Base-by-base conservation (phyloP, 805 yeast genomes). In the Saturnispora zaruensis region DNA sequence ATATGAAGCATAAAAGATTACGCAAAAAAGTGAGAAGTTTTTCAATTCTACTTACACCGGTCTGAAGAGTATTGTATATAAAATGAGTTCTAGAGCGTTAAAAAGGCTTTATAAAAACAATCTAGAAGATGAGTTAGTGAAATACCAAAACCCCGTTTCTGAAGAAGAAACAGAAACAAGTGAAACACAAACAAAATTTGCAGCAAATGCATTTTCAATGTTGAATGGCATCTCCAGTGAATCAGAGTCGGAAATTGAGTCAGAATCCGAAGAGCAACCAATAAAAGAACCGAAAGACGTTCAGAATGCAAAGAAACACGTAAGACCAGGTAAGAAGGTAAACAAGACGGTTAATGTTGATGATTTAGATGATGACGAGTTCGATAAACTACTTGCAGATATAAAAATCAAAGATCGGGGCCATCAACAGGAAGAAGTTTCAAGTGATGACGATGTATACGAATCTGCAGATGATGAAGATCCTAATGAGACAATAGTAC, bases 381-480 rank as follows among this genome's bases (percentile, higher is more conserved):
- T 84, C 24, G 87, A 82, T 61, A 67, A 66, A 52, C 67, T 81
- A 4, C 61, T 84, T 4, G 73, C 68, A 18, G 77, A 79, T 46
- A 66, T 67, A 5, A 45, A 51, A 37, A 38, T 55, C 7, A 51
- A 49, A 52, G 64, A 54, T 57, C 60, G 40, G 60, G 56, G 53
- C 46, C 1, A 20, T 16, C 53, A 50, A 5, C 64, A 57, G 13
- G 50, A 54, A 14, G 66, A 63, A 25, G 59, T 60, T 16, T 58
- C 58, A 3, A 59, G 60, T n/a, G 62, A 56, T 4, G 63, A 59
- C 6, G 62, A 61, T 18, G 64, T 62, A 8, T 61, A 60, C 1
- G 75, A 73, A 24, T 69, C 70, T 33, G 78, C 56, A 7, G 59
- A 59, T 8, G 55, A 55, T 9, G 46, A 52, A 18, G 37, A 23